Base-by-base conservation (phyloP, 2,329 filamentous ascomycete genomes). In the Drechmeria coniospora region DNA sequence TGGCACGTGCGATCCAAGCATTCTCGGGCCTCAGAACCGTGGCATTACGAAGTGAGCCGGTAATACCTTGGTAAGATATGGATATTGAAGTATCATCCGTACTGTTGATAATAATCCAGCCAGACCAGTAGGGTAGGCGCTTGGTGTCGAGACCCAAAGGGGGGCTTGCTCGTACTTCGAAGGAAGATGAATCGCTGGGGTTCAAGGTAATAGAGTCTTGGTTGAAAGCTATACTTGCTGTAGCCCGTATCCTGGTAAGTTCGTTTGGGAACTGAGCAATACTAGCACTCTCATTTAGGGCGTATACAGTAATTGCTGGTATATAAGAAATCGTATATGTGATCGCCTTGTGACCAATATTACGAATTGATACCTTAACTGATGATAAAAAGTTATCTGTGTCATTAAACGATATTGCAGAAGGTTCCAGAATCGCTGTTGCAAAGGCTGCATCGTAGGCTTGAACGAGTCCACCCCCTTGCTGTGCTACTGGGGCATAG, bases 341-440 rank as follows among this genome's bases (percentile, higher is more conserved):
- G 26, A 69, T 46, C 1, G 54, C 45, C 16, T 54, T 51, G 11
- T 47, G 47, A 24, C 63, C 65, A 5, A 56, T 53, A 51, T 76
- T 77, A 38, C 48, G 57, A 36, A 77, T 56, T 21, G 54, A 60
- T 41, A 76, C 70, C 36, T 61, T 59, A 22, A 60, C 50, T 2
- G 51, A 53, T 8, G 54, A 46, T 23, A 63, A 61, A 22, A 48
- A 58, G 50, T 70, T 40, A 36, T 63, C 61, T 1, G 66, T 68
- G 44, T 74, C 68, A 43, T 74, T 73, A 50, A 73, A 70, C 6
- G 62, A 56, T 10, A 75, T 50, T 42, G 58, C 65, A 17, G 61
- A 61, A 11, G 54, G 56, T 43, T 60, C 61, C 14, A 73, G 48
- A 13, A 63, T 38, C 2, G 59, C 61, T 1, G 55, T 63, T 11